Percentiles rank a stretch among this genome's conserved stretches.
phyloP scores from a whole-genome alignment of 2,329 filamentous ascomycete genomes.

The Hymenoscyphus repandus region DNA sequence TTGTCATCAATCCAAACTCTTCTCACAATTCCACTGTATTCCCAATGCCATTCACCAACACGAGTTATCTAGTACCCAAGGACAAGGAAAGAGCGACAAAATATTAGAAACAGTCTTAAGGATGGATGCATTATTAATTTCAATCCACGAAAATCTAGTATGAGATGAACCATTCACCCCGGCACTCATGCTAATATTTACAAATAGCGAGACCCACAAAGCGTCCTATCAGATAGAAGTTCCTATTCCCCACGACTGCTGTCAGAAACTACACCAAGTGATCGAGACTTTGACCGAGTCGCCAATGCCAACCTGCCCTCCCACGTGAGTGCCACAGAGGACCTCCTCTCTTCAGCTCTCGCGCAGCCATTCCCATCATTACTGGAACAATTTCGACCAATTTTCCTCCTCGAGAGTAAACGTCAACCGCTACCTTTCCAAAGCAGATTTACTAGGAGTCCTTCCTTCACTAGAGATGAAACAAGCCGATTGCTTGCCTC shows the following conservation, averaged over 20 bases:
- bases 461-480: constrained; percentile 39
- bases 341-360: constrained; percentile 13
- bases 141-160: constrained; percentile 19
- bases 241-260: constrained; percentile 11
- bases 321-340: constrained; percentile 18
- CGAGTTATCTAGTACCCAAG: constrained; percentile 15
- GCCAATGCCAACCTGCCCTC: constrained; percentile 19
- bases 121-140: constrained; percentile 39
- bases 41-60: no score
- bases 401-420: constrained; percentile 38
- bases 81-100: constrained; percentile 45
- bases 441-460: constrained; percentile 34
- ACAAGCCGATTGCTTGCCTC: constrained; percentile 37
- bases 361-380: constrained; percentile 18
- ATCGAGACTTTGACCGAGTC: constrained; percentile 18
- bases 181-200: background rate
- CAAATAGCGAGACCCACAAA: constrained; percentile 11
- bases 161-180: background rate
- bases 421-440: constrained; percentile 34
- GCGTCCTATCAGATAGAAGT: background rate
- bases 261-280: constrained; percentile 13
- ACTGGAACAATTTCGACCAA: constrained; percentile 11
- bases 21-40: background rate
- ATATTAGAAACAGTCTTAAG: constrained; percentile 46
- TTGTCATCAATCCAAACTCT: background rate